A percentile compares a stretch with the other conserved stretches of the same genome.
Conservation (phyloP, 345 rosid species). For the Camelina sativa region DNA sequence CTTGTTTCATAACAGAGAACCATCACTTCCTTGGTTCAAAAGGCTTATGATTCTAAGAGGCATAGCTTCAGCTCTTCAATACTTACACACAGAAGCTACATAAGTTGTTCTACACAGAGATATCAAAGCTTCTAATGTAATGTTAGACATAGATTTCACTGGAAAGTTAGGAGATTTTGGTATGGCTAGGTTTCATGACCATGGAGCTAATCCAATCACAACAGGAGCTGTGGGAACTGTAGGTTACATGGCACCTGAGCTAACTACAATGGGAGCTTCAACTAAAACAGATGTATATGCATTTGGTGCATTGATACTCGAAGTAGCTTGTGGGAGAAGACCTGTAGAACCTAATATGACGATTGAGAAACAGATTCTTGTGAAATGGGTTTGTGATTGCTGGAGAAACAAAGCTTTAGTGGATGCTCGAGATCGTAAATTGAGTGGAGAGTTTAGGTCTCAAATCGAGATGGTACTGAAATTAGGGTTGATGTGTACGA, state of each 20-base stretch:
- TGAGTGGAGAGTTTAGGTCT: conserved; percentile 23
- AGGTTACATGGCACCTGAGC: conserved; percentile 62
- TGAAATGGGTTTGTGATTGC: conserved; percentile 47
- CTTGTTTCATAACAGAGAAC: conserved; percentile 43
- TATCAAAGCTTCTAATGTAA: conserved; percentile 54
- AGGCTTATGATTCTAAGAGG: conserved; percentile 50
- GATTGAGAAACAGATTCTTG: conserved; percentile 39
- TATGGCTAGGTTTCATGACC: conserved; percentile 56
- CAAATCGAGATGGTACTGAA: conserved; percentile 46
- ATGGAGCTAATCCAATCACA: conserved; percentile 46
- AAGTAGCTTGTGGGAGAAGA: conserved; percentile 59
- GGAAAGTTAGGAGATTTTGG: conserved; percentile 64
- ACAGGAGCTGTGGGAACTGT: conserved; percentile 54
- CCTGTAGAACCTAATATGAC: conserved; percentile 42
- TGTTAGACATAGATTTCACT: conserved; percentile 48
- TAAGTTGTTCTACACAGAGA: conserved; percentile 59
- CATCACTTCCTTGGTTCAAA: conserved; percentile 50
- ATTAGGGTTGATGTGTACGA: conserved; percentile 49
- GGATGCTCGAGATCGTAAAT: conserved; percentile 40
- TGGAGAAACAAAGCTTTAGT: conserved; percentile 42
- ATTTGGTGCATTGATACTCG: conserved; percentile 56
- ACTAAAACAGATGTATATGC: conserved; percentile 51
- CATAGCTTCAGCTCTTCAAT: conserved; percentile 52
- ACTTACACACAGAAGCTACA: conserved; percentile 56
- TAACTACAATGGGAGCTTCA: conserved; percentile 51